phyloP scores from a whole-genome alignment of 2,329 filamentous ascomycete genomes.

The Daldinia eschscholtzii region DNA sequence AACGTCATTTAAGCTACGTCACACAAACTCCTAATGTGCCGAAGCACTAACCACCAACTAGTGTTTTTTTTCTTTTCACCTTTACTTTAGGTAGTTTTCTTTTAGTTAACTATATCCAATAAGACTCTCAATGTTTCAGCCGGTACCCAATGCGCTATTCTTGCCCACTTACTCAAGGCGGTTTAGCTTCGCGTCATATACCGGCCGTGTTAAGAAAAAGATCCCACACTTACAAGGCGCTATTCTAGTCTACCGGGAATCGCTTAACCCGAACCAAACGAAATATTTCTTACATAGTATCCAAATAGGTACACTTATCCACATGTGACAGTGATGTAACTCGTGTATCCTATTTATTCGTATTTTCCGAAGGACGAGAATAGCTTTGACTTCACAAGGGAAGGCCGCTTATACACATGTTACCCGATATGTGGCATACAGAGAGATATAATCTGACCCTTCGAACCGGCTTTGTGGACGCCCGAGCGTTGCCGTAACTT shows the following conservation, averaged over 20 bases:
- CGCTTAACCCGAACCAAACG: constrained; percentile 11
- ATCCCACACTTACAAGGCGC: constrained; percentile 10
- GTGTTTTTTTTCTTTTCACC: neutral
- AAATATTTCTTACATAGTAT: neutral
- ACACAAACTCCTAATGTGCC: constrained; percentile 9
- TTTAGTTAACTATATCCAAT: constrained; percentile 19
- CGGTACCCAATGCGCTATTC: neutral
- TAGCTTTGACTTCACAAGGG: neutral
- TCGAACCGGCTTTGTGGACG: neutral
- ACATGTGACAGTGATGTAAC: constrained; percentile 30
- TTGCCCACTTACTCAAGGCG: neutral
- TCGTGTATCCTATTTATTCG: neutral
- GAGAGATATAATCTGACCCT: neutral
- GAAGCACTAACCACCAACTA: neutral
- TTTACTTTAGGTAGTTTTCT: neutral
- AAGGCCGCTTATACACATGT: neutral
- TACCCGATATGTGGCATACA: constrained; percentile 1
- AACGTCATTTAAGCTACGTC: constrained; percentile 8
- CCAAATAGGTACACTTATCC: neutral
- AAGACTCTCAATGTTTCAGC: constrained; percentile 30
- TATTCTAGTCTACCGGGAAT: constrained; percentile 27
- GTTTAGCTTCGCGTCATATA: constrained; percentile 21
- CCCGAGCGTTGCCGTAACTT: neutral
- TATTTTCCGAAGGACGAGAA: constrained; percentile 5
- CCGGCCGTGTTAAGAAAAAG: constrained; percentile 8